Conservation (phyloP, 441 rosid species). For the Mallotus japonicus region DNA sequence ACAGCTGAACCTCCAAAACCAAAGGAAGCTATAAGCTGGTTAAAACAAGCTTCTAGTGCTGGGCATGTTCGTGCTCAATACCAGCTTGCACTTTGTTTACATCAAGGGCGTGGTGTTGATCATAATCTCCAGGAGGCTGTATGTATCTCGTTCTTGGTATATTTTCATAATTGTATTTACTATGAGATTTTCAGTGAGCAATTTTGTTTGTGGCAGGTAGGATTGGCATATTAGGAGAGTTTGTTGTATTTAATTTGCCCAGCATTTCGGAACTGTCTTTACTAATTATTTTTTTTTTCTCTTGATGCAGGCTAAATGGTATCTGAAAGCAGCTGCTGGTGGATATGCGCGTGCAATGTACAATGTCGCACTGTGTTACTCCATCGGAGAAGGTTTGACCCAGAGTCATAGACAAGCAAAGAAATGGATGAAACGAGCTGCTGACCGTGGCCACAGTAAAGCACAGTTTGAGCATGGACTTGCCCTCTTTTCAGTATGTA, state of each 20-base stretch:
- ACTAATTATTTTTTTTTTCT: conserved; percentile 2
- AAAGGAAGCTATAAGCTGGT: conserved; percentile 67
- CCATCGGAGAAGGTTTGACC: conserved; percentile 69
- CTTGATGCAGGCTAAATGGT: conserved; percentile 62
- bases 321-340: conserved; percentile 75
- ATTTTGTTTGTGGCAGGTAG: background rate
- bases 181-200: background rate
- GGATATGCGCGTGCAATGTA: conserved; percentile 90
- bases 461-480: conserved; percentile 90
- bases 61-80: conserved; percentile 82
- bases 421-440: conserved; percentile 94
- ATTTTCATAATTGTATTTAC: background rate
- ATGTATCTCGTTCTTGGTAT: conserved; percentile 23
- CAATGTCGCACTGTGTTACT: conserved; percentile 70
- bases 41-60: conserved; percentile 49
- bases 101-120: conserved; percentile 58
- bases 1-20: conserved; percentile 59
- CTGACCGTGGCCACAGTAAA: conserved; percentile 78
- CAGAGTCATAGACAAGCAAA: conserved; percentile 51
- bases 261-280: background rate
- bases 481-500: conserved; percentile 61
- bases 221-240: background rate
- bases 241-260: background rate
- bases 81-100: conserved; percentile 88
- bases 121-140: conserved; percentile 62